Percentiles rank a stretch among this genome's conserved stretches.
Evolutionary conservation across 179 eudicot species (phyloP).

Genomic region (Nepenthes alata): DNA sequence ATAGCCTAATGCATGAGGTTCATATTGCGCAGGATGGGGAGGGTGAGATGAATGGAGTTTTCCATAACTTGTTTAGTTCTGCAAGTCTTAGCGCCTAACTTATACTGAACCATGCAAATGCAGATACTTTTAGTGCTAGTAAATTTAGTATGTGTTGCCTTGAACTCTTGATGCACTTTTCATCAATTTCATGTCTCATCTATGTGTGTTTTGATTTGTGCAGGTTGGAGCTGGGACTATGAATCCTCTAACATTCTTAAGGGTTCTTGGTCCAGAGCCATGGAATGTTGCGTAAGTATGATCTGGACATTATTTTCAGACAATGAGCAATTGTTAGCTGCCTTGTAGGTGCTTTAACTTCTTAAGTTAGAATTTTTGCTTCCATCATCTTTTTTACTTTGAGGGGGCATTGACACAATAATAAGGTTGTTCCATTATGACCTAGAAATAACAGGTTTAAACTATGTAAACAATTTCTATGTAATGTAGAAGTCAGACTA

Average conservation of each 20-base stretch:
- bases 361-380: not conserved
- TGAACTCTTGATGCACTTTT: not conserved
- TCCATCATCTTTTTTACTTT: not conserved
- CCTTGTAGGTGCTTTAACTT: not conserved
- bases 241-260: conserved; percentile 90
- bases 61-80: too few species aligned
- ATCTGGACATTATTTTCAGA: not conserved
- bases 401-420: too few species aligned
- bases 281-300: conserved; percentile 99
- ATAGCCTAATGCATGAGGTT: too few species aligned
- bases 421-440: too few species aligned
- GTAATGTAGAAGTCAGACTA: too few species aligned
- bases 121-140: not conserved
- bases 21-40: too few species aligned
- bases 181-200: not conserved
- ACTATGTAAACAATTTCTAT: too few species aligned
- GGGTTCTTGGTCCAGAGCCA: conserved; percentile 99
- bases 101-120: too few species aligned
- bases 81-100: too few species aligned
- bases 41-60: too few species aligned
- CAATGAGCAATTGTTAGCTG: not conserved
- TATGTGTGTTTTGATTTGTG: conserved; percentile 5
- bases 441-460: too few species aligned
- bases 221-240: conserved; percentile 99
- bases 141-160: not conserved